Evolutionary conservation across 352 stramenopile genomes (phyloP).

Genomic region (Hyaloperonospora brassicae): DNA sequence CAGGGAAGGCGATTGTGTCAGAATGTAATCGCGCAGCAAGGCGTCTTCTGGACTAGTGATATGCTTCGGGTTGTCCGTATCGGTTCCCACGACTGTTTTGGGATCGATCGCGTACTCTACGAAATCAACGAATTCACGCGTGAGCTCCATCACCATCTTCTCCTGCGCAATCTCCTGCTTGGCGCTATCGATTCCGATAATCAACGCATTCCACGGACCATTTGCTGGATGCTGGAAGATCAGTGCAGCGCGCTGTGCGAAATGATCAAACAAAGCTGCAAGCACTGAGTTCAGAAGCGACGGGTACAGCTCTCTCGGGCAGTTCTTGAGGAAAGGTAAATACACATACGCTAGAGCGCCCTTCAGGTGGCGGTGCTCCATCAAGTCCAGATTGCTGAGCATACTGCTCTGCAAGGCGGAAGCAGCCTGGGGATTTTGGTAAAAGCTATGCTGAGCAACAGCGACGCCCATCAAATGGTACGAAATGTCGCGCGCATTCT

Average conservation of each 20-base stretch:
- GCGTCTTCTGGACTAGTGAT: conserved; percentile 54
- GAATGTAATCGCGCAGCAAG: conserved; percentile 51
- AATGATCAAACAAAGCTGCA: conserved; percentile 42
- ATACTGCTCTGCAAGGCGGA: conserved; percentile 53
- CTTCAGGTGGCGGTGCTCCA: conserved; percentile 77
- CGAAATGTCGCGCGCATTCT: conserved; percentile 68
- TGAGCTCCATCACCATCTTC: conserved; percentile 69
- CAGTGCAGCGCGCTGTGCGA: conserved; percentile 38
- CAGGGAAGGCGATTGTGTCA: conserved; percentile 37
- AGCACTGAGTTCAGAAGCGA: conserved; percentile 61
- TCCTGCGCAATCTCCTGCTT: conserved; percentile 62
- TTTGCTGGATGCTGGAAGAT: conserved; percentile 30
- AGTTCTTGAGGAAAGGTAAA: conserved; percentile 63
- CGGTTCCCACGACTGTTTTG: conserved; percentile 61
- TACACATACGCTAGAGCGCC: conserved; percentile 57
- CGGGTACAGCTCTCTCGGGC: conserved; percentile 45
- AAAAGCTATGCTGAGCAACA: conserved; percentile 43
- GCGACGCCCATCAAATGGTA: conserved; percentile 73
- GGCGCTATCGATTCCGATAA: conserved; percentile 56
- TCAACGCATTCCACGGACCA: conserved; percentile 39
- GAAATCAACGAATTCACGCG: conserved; percentile 61
- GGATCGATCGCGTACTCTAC: conserved; percentile 61
- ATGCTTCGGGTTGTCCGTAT: conserved; percentile 72
- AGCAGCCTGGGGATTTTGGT: conserved; percentile 35
- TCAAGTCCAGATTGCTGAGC: conserved; percentile 46